Percentiles rank a stretch among this genome's conserved stretches.
Evolutionary conservation across 352 stramenopile genomes (phyloP).

Genomic region (Pythium pyrilobum): DNA sequence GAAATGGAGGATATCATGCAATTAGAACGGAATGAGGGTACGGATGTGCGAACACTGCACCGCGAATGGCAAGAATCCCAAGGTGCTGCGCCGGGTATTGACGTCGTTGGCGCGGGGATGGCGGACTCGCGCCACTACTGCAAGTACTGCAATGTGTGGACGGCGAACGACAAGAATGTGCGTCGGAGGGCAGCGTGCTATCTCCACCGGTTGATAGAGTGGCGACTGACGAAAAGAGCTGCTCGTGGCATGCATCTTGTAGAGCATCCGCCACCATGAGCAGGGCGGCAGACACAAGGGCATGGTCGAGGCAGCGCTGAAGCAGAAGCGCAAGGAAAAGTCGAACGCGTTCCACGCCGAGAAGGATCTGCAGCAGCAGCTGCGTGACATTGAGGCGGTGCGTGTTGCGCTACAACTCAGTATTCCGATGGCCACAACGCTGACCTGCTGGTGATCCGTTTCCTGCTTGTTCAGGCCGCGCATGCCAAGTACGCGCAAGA

Average conservation of each 20-base stretch:
- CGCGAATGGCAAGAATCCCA: not conserved
- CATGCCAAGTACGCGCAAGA: constrained; percentile 56
- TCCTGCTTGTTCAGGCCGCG: constrained; percentile 24
- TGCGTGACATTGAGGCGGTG: constrained; percentile 68
- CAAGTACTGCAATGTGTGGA: constrained; percentile 88
- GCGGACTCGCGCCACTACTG: constrained; percentile 76
- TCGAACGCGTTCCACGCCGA: constrained; percentile 49
- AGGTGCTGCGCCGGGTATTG: no score
- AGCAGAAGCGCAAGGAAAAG: constrained; percentile 69
- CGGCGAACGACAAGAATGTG: constrained; percentile 60
- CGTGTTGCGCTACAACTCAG: no score
- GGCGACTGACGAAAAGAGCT: no score
- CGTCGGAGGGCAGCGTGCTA: no score
- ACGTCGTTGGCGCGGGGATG: constrained; percentile 29
- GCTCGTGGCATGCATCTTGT: not conserved
- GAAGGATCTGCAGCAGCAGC: constrained; percentile 53
- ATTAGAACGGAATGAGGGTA: constrained; percentile 1
- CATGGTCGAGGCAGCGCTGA: constrained; percentile 61
- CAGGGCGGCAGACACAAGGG: constrained; percentile 73
- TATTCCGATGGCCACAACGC: no score
- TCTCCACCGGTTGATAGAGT: no score
- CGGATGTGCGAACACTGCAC: not conserved
- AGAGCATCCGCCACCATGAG: constrained; percentile 84
- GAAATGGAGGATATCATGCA: not conserved
- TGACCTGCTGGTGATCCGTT: not conserved